Evolutionary conservation across 768 basidiomycete genomes (phyloP), one percentile per base, ranked within the genome.

Genomic region (Tremella mesenterica): DNA sequence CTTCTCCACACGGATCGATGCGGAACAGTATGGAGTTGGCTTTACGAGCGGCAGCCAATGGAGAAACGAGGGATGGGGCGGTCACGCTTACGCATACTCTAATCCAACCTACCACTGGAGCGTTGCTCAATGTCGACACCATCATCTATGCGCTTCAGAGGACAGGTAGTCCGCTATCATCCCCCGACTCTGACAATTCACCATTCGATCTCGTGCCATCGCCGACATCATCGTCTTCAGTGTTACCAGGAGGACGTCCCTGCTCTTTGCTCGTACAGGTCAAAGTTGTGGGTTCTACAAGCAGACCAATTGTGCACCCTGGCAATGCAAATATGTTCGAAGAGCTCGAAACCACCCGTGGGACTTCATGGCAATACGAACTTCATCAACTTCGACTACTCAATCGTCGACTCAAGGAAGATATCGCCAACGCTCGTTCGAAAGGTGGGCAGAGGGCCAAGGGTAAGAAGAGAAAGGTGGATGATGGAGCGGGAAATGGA

Each of bases 321-420:
- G 45, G 54, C 3, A 14, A 52, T 0, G 67, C 76, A 57, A 81
- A 86, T 58, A 70, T 89, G 16, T 89, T 88, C 57, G 81, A 81
- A 34, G 86, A 87, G 69, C 78, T 91, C 13, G 82, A 85, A 38
- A 78, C 79, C 0, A 71, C 74, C 13, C 76, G 84, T 4, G 83
- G 81, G 10, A 84, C 84, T 28, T 88, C 86, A 59, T 95, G 91
- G 90, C 90, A 93, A 75, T 93, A 89, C 61, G 88, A 90, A 75
- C 77, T 92, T 44, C 85, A 88, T 74, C 86, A 90, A 71, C 77
- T 91, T 59, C 79, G 82, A 65, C 83, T 83, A 63, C 77, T 79
- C 48, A 89, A 88, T 64, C 77, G 81, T 72, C 73, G 81, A 56
- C 58, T 88, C 51, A 71, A 71, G 48, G 84, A 85, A 43, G 85